Evolutionary conservation across 495 filamentous ascomycete genomes (phyloP), one percentile per base, ranked within the genome.

Genomic region (Penicillium cosmopolitanum): DNA sequence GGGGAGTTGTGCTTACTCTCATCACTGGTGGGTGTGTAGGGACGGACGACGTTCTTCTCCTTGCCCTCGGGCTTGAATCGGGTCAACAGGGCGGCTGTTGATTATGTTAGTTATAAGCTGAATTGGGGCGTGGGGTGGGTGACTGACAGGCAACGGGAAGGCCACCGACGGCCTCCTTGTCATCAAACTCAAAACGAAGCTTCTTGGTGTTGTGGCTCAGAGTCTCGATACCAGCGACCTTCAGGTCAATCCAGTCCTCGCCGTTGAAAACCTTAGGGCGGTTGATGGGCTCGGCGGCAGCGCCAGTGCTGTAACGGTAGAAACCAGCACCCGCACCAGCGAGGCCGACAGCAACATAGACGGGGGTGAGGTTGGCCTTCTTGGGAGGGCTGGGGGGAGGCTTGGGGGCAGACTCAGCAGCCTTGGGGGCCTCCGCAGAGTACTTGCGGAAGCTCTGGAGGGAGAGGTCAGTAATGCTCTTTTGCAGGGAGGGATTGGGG

Each of bases 181-280:
- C 87, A n/a, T 90, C 89, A 25, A 96, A 86, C 43, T 83, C 81
- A 77, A 96, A 96, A 64, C 89, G 87, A 67, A 97, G 78, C 47
- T 79, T 82, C 87, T 97, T 97, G 56, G 92, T 93, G 82, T 96
- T 96, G 79, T 89, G 87, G 77, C 89, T 96, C 75, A 96, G 72
- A 13, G 72, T 66, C 76, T 92, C 88, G 62, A 91, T 82, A n/a
- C 86, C 83, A 44, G 91, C 85, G 46, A 98, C 82, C 79, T 88
- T 85, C 62, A 96, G 84, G 60, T 85, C 83, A 43, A 96, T 73
- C 75, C 90, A 96, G 66, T 92, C 93, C 75, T 95, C 91, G 57
- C 94, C 96, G 16, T 80, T 89, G 73, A 98, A 90, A 34, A 89
- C 72, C 68, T 76, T 79, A 34, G 70, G 62, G 35, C 74, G 71